A percentile compares a stretch with the other conserved stretches of the same genome.
Conservation (phyloP, 2,329 filamentous ascomycete genomes). For the Thermomyces lanuginosus region DNA sequence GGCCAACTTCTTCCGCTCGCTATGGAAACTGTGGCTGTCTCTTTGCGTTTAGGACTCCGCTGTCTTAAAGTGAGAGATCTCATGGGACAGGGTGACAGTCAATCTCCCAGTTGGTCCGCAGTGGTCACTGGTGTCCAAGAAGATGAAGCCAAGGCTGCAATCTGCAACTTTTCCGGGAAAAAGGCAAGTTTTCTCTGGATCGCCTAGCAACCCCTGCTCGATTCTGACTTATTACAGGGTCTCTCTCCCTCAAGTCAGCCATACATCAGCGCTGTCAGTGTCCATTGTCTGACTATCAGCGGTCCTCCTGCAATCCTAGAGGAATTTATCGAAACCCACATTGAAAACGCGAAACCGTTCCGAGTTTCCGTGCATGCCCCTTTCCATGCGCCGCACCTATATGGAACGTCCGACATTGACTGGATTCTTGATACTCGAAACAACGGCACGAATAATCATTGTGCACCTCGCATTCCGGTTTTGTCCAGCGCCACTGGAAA, state of each 20-base stretch:
- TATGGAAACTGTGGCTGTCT: slow-evolving; percentile 26
- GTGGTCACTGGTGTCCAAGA: slow-evolving; percentile 24
- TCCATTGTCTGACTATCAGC: slow-evolving; percentile 43
- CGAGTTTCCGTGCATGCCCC: slow-evolving; percentile 41
- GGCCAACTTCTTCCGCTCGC: slow-evolving; percentile 27
- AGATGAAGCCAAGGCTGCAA: slow-evolving; percentile 13
- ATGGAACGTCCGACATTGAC: slow-evolving; percentile 34
- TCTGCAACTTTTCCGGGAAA: slow-evolving; percentile 11
- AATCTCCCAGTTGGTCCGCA: slow-evolving; percentile 25
- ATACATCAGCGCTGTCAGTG: slow-evolving; percentile 44
- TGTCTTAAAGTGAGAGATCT: slow-evolving; percentile 22
- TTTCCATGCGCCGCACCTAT: slow-evolving; percentile 43
- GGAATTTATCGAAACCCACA: slow-evolving; percentile 34
- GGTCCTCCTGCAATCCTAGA: slow-evolving; percentile 39
- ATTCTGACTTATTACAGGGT: slow-evolving; percentile 14
- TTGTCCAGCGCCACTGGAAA: slow-evolving; percentile 24
- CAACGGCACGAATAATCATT: slow-evolving; percentile 12
- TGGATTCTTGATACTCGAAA: slow-evolving; percentile 31
- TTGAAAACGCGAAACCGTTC: slow-evolving; percentile 35
- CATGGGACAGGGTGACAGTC: slow-evolving; percentile 15
- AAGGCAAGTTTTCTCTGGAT: slow-evolving; percentile 15
- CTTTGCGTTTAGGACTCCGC: slow-evolving; percentile 29
- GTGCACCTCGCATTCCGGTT: slow-evolving; percentile 18
- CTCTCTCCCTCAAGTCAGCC: slow-evolving; percentile 36
- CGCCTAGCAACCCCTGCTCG: neutral